These are phyloP conservation scores for Drechslerella dactyloides DNA, from an alignment of 2,329 filamentous ascomycete genomes.

Conservation along the genomic window DNA sequence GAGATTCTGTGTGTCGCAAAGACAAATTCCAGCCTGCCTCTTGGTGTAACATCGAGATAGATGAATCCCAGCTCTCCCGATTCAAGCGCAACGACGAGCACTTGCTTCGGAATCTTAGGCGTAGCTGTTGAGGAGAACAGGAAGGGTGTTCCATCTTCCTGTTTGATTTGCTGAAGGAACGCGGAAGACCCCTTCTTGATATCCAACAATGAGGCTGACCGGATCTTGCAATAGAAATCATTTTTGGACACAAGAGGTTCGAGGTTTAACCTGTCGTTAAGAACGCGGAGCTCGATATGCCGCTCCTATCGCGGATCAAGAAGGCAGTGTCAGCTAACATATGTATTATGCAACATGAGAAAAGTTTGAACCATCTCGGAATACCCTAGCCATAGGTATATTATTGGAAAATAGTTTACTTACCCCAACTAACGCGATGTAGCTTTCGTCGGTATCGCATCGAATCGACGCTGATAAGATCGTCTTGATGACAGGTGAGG, in stretches of 20 bases:
- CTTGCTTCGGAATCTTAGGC: constrained; percentile 71
- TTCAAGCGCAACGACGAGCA: constrained; percentile 77
- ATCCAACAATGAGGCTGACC: constrained; percentile 78
- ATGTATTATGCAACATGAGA: constrained; percentile 5
- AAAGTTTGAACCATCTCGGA: no score
- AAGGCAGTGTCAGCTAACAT: constrained; percentile 36
- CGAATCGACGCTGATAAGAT: constrained; percentile 42
- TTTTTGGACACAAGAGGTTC: constrained; percentile 77
- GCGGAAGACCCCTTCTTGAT: constrained; percentile 43
- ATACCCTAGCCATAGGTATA: no score
- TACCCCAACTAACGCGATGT: constrained; percentile 75
- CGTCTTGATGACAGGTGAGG: constrained; percentile 41
- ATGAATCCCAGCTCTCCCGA: constrained; percentile 77
- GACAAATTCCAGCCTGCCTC: constrained; percentile 67
- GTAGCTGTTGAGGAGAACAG: constrained; percentile 44
- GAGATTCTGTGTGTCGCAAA: constrained; percentile 67
- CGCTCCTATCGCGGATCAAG: constrained; percentile 65
- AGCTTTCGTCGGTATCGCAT: constrained; percentile 43
- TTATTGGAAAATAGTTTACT: constrained; percentile 57
- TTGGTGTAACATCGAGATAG: constrained; percentile 64
- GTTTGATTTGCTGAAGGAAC: constrained; percentile 52
- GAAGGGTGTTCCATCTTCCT: constrained; percentile 59
- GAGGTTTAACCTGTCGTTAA: constrained; percentile 72
- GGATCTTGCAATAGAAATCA: constrained; percentile 79
- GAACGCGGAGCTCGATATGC: constrained; percentile 79